phyloP scores from a whole-genome alignment of 108 stramenopile species.

The Conticribra guillardii region DNA sequence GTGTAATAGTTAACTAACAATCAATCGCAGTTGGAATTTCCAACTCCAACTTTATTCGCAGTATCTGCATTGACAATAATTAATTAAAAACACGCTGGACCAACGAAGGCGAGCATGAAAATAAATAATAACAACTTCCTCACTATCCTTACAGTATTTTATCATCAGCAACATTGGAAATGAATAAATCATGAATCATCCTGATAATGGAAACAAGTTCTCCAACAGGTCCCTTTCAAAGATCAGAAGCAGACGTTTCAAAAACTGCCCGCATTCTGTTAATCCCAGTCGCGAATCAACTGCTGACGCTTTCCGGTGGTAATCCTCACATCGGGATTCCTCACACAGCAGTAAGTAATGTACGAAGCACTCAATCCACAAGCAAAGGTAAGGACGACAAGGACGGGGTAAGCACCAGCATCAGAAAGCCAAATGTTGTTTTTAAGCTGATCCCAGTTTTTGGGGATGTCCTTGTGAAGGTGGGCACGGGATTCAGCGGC shows the following conservation, averaged over 20 bases:
- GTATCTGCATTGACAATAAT: no score
- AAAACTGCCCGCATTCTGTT: not conserved
- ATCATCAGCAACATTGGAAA: not conserved
- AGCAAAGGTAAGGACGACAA: constrained; percentile 58
- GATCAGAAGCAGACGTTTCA: not conserved
- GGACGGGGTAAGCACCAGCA: constrained; percentile 75
- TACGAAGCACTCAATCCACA: constrained; percentile 43
- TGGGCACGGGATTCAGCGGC: constrained; percentile 51
- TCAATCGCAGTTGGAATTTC: no score
- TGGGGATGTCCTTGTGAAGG: constrained; percentile 42
- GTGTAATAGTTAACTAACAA: no score
- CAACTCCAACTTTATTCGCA: no score
- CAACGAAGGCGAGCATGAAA: not conserved
- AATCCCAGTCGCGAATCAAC: constrained; percentile 64
- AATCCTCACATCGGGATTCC: constrained; percentile 64
- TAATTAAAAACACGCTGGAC: no score
- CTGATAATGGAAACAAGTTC: constrained; percentile 1
- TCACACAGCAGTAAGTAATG: constrained; percentile 30
- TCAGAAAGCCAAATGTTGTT: constrained; percentile 68
- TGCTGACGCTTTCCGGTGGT: constrained; percentile 54
- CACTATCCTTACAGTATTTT: constrained; percentile 19
- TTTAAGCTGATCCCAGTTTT: constrained; percentile 32
- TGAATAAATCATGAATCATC: not conserved
- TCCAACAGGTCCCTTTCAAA: constrained; percentile 1
- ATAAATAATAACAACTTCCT: not conserved